Evolutionary conservation across 176 grass and related monocot genomes (phyloP), one percentile per base, ranked within the genome.

Genomic region (Eragrostis curvula): DNA sequence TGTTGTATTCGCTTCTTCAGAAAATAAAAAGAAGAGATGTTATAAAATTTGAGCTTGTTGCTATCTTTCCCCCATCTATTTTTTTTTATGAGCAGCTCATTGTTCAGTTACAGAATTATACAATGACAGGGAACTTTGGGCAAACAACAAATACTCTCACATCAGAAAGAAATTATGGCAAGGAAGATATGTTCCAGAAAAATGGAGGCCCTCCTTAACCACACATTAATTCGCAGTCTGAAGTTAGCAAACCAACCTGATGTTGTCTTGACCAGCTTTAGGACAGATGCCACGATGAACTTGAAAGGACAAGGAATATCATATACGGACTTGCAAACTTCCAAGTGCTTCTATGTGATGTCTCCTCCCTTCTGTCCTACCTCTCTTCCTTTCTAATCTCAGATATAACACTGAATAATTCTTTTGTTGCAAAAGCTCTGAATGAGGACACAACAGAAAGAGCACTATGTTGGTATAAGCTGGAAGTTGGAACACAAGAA

Each of bases 371-470:
- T 64, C 17, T 12, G 29, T 67, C 61, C 46, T 67, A 79, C 20
- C 18, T 80, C 32, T 91, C 75, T n/a, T 46, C 63, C 66, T 45
- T 87, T 62, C 46, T 67, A 12, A 60, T 78, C 44, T 68, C 50
- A 72, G 73, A 58, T 66, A 76, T 78, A 52, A 45, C 67, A 69
- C 58, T 71, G 45, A 94, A 80, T 36, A 89, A 18, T 75, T 85
- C 80, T 92, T 90, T 94, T 28, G 78, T 62, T 41, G 73, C 85
- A 21, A 68, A 55, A 73, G 85, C 90, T 71, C 95, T 92, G 68
- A 50, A 80, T 66, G 52, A 81, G n/a, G 83, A 74, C 27, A 89
- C 36, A 65, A 59, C 17, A 77, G 43, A 73, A 21, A 32, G 39
- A 67, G 28, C 32, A 63, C 16, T 79, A 60, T 28, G 15, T 36